Conservation (phyloP, 768 basidiomycete genomes). For the Kwoniella dendrophila region DNA sequence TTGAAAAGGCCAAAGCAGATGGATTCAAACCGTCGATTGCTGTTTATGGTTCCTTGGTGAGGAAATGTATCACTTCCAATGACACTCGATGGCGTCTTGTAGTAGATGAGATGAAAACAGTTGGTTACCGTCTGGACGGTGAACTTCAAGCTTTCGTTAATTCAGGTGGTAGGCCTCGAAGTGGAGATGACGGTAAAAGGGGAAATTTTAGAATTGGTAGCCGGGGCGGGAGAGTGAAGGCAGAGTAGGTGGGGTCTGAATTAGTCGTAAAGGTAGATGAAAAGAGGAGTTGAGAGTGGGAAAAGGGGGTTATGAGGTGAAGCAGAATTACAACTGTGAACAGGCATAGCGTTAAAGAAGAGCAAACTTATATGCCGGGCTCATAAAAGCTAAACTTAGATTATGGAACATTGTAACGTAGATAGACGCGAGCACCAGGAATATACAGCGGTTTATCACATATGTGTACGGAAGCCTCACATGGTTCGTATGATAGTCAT, state of each 20-base stretch:
- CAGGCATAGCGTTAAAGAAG: no score
- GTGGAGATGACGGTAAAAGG: neutral
- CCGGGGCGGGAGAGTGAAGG: neutral
- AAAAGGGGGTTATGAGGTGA: no score
- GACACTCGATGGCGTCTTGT: slow-evolving; percentile 70
- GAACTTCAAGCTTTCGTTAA: slow-evolving; percentile 25
- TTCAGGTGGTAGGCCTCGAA: slow-evolving; percentile 5
- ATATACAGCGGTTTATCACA: no score
- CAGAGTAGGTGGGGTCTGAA: no score
- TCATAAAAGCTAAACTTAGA: no score
- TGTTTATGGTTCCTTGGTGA: slow-evolving; percentile 67
- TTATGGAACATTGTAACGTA: no score
- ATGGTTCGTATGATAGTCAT: no score
- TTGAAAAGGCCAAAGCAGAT: slow-evolving; percentile 81
- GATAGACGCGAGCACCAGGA: no score
- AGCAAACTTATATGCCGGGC: no score
- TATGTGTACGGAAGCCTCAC: no score
- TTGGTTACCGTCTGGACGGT: slow-evolving; percentile 28
- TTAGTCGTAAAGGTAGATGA: no score
- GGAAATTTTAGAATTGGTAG: neutral
- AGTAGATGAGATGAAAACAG: slow-evolving; percentile 66
- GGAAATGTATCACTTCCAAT: slow-evolving; percentile 62
- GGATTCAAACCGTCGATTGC: slow-evolving; percentile 61
- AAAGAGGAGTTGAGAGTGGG: slow-evolving; percentile 60
- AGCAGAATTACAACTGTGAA: no score